phyloP scores from a whole-genome alignment of 441 rosid species.

The Aquilaria agallochum region DNA sequence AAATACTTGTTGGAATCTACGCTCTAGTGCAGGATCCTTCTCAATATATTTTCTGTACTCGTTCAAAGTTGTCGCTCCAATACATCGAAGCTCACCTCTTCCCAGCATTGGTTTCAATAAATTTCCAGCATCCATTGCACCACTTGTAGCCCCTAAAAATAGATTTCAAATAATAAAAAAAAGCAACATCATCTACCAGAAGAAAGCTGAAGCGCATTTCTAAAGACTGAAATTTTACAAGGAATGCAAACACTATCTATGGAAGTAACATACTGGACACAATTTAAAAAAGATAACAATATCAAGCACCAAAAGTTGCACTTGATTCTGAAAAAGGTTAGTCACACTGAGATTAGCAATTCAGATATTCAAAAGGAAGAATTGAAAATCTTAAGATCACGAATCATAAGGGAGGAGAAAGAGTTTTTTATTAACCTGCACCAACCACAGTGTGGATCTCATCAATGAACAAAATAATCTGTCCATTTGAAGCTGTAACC shows the following conservation, averaged over 20 bases:
- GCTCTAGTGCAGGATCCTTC: slow-evolving; percentile 79
- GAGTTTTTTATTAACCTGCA: slow-evolving; percentile 33
- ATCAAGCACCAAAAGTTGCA: too few relatives aligned
- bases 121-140: slow-evolving; percentile 87
- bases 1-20: slow-evolving; percentile 77
- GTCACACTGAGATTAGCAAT: too few relatives aligned
- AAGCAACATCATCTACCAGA: background rate
- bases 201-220: background rate
- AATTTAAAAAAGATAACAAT: too few relatives aligned
- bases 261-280: too few relatives aligned
- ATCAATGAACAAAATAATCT: slow-evolving; percentile 54
- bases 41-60: slow-evolving; percentile 78
- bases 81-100: slow-evolving; percentile 77
- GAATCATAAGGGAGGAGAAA: too few relatives aligned
- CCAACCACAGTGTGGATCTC: slow-evolving; percentile 68
- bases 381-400: too few relatives aligned
- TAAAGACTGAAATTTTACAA: too few relatives aligned
- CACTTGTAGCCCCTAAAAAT: slow-evolving; percentile 60
- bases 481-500: slow-evolving; percentile 59
- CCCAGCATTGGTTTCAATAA: slow-evolving; percentile 83
- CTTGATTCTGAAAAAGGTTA: too few relatives aligned
- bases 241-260: too few relatives aligned
- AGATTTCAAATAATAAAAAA: background rate
- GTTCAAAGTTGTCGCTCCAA: slow-evolving; percentile 74
- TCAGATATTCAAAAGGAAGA: too few relatives aligned